A percentile compares a stretch with the other conserved stretches of the same genome.
These are phyloP conservation scores for Silene latifolia DNA, from an alignment of 148 eudicot species.

Conservation along the genomic window DNA sequence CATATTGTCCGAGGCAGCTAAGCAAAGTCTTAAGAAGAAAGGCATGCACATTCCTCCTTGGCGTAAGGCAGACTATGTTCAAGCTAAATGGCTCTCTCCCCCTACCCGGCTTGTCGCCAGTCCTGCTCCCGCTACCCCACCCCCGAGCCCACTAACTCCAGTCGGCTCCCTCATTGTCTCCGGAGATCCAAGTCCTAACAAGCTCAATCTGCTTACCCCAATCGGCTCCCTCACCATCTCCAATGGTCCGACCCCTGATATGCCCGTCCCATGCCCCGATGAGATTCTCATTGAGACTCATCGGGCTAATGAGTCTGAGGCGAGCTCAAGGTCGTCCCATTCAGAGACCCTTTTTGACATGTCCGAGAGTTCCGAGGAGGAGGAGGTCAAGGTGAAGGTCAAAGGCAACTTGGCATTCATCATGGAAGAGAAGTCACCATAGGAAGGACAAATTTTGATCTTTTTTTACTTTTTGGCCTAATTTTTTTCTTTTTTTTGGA, in stretches of 20 bases:
- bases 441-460: constrained; percentile 18
- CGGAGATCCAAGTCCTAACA: neutral
- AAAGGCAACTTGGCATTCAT: constrained; percentile 36
- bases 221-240: neutral
- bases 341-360: constrained; percentile 37
- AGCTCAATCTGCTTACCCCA: neutral
- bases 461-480: neutral
- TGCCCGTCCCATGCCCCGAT: neutral
- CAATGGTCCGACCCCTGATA: neutral
- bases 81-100: constrained; percentile 84
- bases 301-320: constrained; percentile 22
- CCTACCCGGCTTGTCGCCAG: constrained; percentile 34
- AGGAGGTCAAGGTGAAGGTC: constrained; percentile 25
- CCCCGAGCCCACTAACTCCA: constrained; percentile 24
- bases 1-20: constrained; percentile 73
- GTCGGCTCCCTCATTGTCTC: neutral
- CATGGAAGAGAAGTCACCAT: constrained; percentile 32
- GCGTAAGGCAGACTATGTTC: constrained; percentile 80
- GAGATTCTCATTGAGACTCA: neutral
- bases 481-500: constrained; percentile 12
- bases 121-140: neutral
- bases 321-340: constrained; percentile 22
- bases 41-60: constrained; percentile 96
- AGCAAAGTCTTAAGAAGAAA: constrained; percentile 81
- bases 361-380: constrained; percentile 49